These are phyloP conservation scores for Apophysomyces ossiformis DNA, from an alignment of 371 early-diverging fungal genomes.

Conservation along the genomic window DNA sequence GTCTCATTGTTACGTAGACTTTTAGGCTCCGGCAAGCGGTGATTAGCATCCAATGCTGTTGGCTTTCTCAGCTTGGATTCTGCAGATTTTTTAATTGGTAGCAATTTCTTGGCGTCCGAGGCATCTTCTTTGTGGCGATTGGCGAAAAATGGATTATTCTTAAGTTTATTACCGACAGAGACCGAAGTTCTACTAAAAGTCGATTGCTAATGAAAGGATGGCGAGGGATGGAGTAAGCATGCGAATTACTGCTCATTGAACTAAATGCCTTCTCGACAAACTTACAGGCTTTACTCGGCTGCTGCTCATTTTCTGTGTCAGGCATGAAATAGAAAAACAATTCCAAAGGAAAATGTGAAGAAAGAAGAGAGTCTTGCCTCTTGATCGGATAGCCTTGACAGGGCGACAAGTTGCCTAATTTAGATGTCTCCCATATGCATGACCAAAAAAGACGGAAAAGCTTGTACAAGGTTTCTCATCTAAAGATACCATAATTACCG, in stretches of 20 bases:
- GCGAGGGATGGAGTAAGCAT: neutral
- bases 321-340: neutral
- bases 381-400: constrained; percentile 10
- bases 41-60: neutral
- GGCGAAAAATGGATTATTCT: neutral
- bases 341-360: neutral
- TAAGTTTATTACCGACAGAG: neutral
- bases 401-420: neutral
- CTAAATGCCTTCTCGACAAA: neutral
- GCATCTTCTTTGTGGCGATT: neutral
- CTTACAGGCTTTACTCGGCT: constrained; percentile 9
- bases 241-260: neutral
- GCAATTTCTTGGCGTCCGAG: neutral
- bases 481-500: neutral
- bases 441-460: neutral
- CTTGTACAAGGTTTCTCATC: neutral
- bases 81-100: neutral
- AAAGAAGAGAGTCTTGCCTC: neutral
- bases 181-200: neutral
- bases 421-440: constrained; percentile 2
- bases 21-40: neutral
- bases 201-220: constrained; percentile 6
- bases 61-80: constrained; percentile 2
- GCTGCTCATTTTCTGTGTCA: constrained; percentile 3
- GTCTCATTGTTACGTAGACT: neutral